Percentiles rank a stretch among this genome's conserved stretches.
These are phyloP conservation scores for Pisolithus albus DNA, from an alignment of 768 basidiomycete species.

Conservation along the genomic window DNA sequence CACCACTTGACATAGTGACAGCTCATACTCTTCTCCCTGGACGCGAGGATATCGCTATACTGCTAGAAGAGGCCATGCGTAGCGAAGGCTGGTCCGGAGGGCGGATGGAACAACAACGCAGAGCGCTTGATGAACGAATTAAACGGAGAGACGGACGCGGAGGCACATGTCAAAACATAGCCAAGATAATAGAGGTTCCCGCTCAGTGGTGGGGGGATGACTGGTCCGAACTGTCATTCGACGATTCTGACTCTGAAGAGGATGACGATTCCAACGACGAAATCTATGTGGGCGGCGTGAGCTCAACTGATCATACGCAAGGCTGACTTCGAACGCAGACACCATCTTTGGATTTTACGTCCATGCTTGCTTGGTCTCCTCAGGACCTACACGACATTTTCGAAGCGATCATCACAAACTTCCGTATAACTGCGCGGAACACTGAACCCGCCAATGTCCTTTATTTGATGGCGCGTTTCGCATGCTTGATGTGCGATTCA, in stretches of 20 bases:
- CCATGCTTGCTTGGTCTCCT: constrained; percentile 93
- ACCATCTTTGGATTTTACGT: constrained; percentile 65
- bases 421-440: constrained; percentile 63
- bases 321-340: constrained; percentile 42
- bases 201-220: constrained; percentile 63
- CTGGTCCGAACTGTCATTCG: constrained; percentile 38
- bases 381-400: constrained; percentile 70
- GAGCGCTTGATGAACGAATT: constrained; percentile 48
- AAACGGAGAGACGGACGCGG: constrained; percentile 49
- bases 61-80: constrained; percentile 86
- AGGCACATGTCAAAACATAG: constrained; percentile 53
- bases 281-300: constrained; percentile 36
- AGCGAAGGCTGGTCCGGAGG: constrained; percentile 77
- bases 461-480: constrained; percentile 88
- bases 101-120: constrained; percentile 63
- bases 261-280: constrained; percentile 44
- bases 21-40: constrained; percentile 77
- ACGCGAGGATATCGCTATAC: constrained; percentile 76
- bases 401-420: constrained; percentile 73
- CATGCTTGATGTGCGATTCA: constrained; percentile 81
- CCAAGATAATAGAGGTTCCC: constrained; percentile 48
- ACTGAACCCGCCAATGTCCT: constrained; percentile 86
- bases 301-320: background rate
- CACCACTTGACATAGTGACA: constrained; percentile 84
- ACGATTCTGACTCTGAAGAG: constrained; percentile 42